Percentiles rank a stretch among this genome's conserved stretches.
These are phyloP conservation scores for Teunomyces gatunensis DNA, from an alignment of 805 yeast genomes.

Conservation along the genomic window DNA sequence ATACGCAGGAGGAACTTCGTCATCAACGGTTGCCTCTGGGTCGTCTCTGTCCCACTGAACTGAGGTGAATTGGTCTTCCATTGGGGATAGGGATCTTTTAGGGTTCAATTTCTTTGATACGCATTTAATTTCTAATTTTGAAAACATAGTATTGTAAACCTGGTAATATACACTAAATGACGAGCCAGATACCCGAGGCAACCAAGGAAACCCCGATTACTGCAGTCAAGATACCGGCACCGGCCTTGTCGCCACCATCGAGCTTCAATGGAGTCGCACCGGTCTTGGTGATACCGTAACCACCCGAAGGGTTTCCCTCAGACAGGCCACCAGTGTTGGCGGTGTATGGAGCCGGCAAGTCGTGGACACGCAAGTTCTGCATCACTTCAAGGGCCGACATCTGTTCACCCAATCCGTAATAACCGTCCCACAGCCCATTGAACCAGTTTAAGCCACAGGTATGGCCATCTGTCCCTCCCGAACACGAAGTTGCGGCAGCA, in stretches of 20 bases:
- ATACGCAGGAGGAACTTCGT: slow-evolving; percentile 5
- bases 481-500: slow-evolving; percentile 60
- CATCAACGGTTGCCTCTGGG: slow-evolving; percentile 13
- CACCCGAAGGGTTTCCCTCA: slow-evolving; percentile 65
- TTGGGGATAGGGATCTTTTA: not conserved
- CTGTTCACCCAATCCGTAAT: slow-evolving; percentile 77
- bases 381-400: slow-evolving; percentile 70
- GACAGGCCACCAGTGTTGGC: slow-evolving; percentile 68
- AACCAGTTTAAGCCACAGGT: slow-evolving; percentile 80
- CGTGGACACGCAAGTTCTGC: slow-evolving; percentile 39
- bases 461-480: slow-evolving; percentile 79
- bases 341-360: slow-evolving; percentile 59
- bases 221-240: slow-evolving; percentile 88
- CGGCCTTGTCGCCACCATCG: slow-evolving; percentile 48
- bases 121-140: not conserved
- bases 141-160: not conserved
- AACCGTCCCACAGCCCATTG: slow-evolving; percentile 54
- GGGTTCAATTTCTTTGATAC: not conserved
- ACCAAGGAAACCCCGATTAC: slow-evolving; percentile 52
- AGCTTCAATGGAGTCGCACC: slow-evolving; percentile 24
- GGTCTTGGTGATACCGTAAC: slow-evolving; percentile 44
- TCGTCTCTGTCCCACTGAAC: slow-evolving; percentile 57
- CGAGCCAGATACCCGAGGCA: slow-evolving; percentile 77
- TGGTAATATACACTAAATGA: slow-evolving; percentile 30
- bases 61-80: slow-evolving; percentile 53